A percentile compares a stretch with the other conserved stretches of the same genome.
These are phyloP conservation scores for Nissolia schottii DNA, from an alignment of 306 rosid genomes.

Conservation along the genomic window DNA sequence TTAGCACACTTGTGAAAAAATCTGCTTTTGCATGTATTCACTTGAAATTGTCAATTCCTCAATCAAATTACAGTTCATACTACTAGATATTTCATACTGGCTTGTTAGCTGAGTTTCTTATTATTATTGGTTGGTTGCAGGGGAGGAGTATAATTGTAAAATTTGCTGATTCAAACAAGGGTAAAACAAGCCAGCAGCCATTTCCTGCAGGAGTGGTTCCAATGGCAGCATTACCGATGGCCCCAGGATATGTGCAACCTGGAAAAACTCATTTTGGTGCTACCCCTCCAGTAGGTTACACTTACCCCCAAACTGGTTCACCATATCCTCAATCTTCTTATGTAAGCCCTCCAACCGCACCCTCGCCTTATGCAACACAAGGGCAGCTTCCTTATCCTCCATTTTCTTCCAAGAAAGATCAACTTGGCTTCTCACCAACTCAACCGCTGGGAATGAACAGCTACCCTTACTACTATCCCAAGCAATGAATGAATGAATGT, in stretches of 20 bases:
- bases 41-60: neutral
- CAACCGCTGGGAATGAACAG: constrained; percentile 51
- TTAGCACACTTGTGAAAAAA: neutral
- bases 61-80: neutral
- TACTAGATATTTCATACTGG: neutral
- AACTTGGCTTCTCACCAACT: constrained; percentile 35
- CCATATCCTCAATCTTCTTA: constrained; percentile 52
- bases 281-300: constrained; percentile 37
- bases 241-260: constrained; percentile 56
- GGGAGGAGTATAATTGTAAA: constrained; percentile 68
- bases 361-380: constrained; percentile 46
- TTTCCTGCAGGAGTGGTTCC: constrained; percentile 43
- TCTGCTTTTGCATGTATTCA: neutral
- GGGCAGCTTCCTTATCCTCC: constrained; percentile 53
- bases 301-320: constrained; percentile 50
- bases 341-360: constrained; percentile 41
- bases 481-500: constrained; percentile 45
- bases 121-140: constrained; percentile 37
- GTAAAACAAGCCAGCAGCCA: constrained; percentile 44
- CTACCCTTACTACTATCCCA: constrained; percentile 61
- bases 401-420: constrained; percentile 40
- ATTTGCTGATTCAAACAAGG: constrained; percentile 70
- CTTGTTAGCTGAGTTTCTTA: constrained; percentile 10
- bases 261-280: constrained; percentile 40
- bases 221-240: constrained; percentile 47